Conservation (phyloP, 352 stramenopile genomes). For the Phytophthora colocasiae region DNA sequence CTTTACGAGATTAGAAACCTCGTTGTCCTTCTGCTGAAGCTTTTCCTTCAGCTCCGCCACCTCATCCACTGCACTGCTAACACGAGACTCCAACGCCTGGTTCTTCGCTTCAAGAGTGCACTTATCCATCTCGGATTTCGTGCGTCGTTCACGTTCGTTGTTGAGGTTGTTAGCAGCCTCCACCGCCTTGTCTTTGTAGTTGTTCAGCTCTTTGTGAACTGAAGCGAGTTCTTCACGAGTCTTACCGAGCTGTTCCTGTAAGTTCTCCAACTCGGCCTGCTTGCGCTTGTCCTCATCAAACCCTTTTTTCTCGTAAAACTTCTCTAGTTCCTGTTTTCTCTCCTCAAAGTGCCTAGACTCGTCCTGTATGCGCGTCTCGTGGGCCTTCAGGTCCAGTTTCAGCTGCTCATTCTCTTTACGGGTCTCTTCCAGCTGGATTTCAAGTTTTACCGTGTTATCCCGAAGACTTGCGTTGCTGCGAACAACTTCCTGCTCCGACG, state of each 20-base stretch:
- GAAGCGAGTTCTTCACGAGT: slow-evolving; percentile 58
- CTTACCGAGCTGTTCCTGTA: slow-evolving; percentile 59
- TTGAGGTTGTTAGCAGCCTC: slow-evolving; percentile 56
- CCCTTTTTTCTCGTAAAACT: slow-evolving; percentile 68
- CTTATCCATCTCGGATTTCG: slow-evolving; percentile 67
- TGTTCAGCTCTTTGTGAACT: slow-evolving; percentile 58
- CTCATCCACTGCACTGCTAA: slow-evolving; percentile 44
- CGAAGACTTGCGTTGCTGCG: slow-evolving; percentile 41
- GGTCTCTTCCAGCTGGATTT: slow-evolving; percentile 59
- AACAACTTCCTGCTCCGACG: slow-evolving; percentile 45
- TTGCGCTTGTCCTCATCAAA: slow-evolving; percentile 63
- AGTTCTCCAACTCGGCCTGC: slow-evolving; percentile 55
- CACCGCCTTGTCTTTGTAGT: slow-evolving; percentile 48
- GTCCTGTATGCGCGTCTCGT: slow-evolving; percentile 55
- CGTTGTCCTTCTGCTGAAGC: slow-evolving; percentile 71
- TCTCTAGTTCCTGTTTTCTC: slow-evolving; percentile 69
- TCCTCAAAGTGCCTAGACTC: slow-evolving; percentile 66
- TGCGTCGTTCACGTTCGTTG: slow-evolving; percentile 59
- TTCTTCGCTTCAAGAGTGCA: slow-evolving; percentile 67
- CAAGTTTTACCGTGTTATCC: slow-evolving; percentile 47
- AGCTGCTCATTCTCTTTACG: slow-evolving; percentile 66
- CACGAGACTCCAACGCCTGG: slow-evolving; percentile 56
- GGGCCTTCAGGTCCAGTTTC: slow-evolving; percentile 61
- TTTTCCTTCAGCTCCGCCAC: slow-evolving; percentile 62
- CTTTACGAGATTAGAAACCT: slow-evolving; percentile 68